Conservation (phyloP, 768 basidiomycete genomes). For the Leucocoprinus leucothites region DNA sequence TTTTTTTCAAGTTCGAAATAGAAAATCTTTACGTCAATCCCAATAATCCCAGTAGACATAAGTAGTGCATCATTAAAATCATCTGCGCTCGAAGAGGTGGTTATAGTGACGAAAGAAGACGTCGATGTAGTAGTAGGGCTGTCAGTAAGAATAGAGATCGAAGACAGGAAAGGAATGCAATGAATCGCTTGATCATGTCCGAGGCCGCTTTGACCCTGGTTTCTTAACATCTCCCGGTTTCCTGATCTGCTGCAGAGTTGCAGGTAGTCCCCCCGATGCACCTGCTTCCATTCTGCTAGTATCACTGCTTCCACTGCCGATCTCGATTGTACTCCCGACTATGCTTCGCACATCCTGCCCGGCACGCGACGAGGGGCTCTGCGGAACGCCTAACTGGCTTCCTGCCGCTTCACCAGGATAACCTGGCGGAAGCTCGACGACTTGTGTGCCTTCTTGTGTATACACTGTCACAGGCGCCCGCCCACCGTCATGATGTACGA, state of each 20-base stretch:
- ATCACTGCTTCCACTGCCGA: constrained; percentile 17
- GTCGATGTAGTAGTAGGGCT: no score
- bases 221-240: constrained; percentile 21
- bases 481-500: constrained; percentile 61
- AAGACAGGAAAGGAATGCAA: neutral
- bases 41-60: no score
- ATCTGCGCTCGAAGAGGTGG: no score
- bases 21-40: no score
- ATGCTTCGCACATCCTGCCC: constrained; percentile 14
- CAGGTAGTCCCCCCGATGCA: constrained; percentile 12
- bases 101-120: no score
- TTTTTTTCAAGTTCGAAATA: no score
- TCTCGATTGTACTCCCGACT: constrained; percentile 11
- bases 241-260: constrained; percentile 21
- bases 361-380: neutral
- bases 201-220: constrained; percentile 3
- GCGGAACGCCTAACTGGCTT: neutral
- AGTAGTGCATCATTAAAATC: no score
- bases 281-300: constrained; percentile 18
- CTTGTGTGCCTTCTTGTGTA: constrained; percentile 49
- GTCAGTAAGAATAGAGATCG: neutral
- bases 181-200: neutral
- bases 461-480: constrained; percentile 56
- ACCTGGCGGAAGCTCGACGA: constrained; percentile 58
- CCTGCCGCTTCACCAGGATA: constrained; percentile 30